Evolutionary conservation across 352 stramenopile genomes (phyloP), one percentile per base, ranked within the genome.

Genomic region (Paralagenidium karlingii): DNA sequence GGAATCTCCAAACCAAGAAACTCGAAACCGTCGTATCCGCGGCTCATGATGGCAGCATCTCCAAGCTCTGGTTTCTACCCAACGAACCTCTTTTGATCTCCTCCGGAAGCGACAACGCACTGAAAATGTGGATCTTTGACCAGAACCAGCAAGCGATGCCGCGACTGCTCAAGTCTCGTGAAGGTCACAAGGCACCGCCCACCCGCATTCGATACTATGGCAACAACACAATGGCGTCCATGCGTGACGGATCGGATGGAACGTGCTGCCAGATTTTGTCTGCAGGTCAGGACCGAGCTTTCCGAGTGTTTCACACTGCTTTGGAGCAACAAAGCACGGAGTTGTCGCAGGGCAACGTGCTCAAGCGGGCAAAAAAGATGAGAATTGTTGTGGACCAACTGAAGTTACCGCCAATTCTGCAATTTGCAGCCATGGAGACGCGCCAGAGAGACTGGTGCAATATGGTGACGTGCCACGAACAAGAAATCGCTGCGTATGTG

Each of bases 91-190:
- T 96, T 19, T 43, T 97, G 40, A 51, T 97, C 12, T 95, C 75
- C 3, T 69, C 69, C 1, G 80, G 84, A 16, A 58, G 54, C 4
- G 88, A 97, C 61, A 97, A 97, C 55, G 66, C 76, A 19, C 73
- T 97, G 44, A 94, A 94, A 47, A 63, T 95, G 51, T 97, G 86
- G 88, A 93, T 96, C 36, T 96, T 97, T 26, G 89, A 97, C 58
- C 60, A 84, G 21, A 82, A 94, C 27, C 63, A 57, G 10, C 68
- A 67, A 19, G 58, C 68, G 19, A 77, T 59, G 7, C 76, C 82
- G 18, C 79, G 86, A 13, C 55, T 96, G n/a, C 70, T 97, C 24
- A 91, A 91, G 55, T 93, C 66, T 15, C 71, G 84, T 15, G 63
- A 91, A 27, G 84, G 82, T 25, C 85, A 96, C 57, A 68, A 60